Conservation (phyloP, 331 rosid species). For the Quercus lobata region DNA sequence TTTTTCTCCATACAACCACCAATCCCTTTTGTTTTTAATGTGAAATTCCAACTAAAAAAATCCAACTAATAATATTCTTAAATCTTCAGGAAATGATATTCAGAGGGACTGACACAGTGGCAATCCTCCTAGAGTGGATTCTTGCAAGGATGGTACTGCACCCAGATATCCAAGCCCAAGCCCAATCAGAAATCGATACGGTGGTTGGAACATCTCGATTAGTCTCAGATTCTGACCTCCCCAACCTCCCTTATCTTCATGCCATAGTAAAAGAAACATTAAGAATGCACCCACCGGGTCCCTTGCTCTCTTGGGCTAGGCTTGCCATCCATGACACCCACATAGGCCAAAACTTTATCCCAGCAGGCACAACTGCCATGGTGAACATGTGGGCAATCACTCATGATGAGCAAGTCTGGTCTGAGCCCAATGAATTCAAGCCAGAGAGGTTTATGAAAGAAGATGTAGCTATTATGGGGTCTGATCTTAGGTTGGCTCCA, state of each 20-base stretch:
- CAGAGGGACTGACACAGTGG: constrained; percentile 88
- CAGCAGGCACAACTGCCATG: constrained; percentile 70
- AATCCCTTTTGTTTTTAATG: not conserved
- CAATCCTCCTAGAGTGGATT: constrained; percentile 82
- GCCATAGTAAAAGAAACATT: constrained; percentile 69
- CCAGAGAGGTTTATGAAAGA: constrained; percentile 54
- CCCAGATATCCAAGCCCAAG: constrained; percentile 64
- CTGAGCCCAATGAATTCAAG: constrained; percentile 30
- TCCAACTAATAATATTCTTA: not conserved
- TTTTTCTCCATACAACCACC: too few relatives aligned
- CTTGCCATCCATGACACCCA: constrained; percentile 56
- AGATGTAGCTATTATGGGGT: constrained; percentile 48
- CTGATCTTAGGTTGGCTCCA: constrained; percentile 70
- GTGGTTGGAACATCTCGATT: constrained; percentile 6
- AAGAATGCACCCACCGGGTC: constrained; percentile 84
- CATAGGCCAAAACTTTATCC: constrained; percentile 40
- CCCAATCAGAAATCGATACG: constrained; percentile 41
- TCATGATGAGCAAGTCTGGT: constrained; percentile 49
- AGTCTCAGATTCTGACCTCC: constrained; percentile 51
- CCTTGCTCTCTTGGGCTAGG: constrained; percentile 84
- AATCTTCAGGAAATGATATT: constrained; percentile 71
- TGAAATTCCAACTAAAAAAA: not conserved
- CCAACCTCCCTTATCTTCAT: constrained; percentile 48
- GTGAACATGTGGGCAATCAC: constrained; percentile 90
- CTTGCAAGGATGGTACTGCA: constrained; percentile 79